A percentile compares a stretch with the other conserved stretches of the same genome.
These are phyloP conservation scores for Clavaria fumosa DNA, from an alignment of 768 basidiomycete genomes.

Conservation along the genomic window DNA sequence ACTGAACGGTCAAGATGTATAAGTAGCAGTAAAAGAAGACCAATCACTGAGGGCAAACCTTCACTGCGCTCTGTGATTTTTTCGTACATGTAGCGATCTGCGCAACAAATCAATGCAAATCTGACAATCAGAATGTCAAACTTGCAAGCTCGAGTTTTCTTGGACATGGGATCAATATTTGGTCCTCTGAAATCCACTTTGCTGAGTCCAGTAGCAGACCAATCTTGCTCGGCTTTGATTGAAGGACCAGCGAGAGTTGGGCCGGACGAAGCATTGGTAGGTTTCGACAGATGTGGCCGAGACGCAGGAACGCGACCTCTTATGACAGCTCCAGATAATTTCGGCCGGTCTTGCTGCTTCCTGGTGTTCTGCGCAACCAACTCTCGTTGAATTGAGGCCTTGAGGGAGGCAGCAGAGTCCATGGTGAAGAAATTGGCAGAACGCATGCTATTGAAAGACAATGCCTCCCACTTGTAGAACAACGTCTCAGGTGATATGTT, in stretches of 20 bases:
- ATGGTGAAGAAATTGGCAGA: conserved; percentile 25
- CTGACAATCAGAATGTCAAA: conserved; percentile 3
- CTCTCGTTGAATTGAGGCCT: conserved; percentile 34
- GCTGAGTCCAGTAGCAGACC: conserved; percentile 15
- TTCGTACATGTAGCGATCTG: conserved; percentile 92
- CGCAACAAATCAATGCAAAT: neutral
- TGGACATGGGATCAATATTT: conserved; percentile 20
- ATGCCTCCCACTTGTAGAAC: conserved; percentile 56
- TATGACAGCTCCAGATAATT: conserved; percentile 18
- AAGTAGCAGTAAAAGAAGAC: conserved; percentile 1
- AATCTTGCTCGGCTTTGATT: neutral
- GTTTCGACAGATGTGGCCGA: too few relatives aligned
- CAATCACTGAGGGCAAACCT: conserved; percentile 35
- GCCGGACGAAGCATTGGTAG: too few relatives aligned
- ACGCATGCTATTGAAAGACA: conserved; percentile 23
- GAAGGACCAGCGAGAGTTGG: conserved; percentile 11
- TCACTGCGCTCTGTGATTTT: conserved; percentile 73
- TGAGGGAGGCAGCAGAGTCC: conserved; percentile 34
- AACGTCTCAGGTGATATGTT: conserved; percentile 36
- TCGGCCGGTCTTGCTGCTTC: conserved; percentile 19
- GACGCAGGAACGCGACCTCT: too few relatives aligned
- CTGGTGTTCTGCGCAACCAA: conserved; percentile 21
- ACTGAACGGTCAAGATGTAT: conserved; percentile 23
- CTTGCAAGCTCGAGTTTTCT: conserved; percentile 44
- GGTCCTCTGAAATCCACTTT: conserved; percentile 27